phyloP scores from a whole-genome alignment of 805 yeast genomes.

The Saturnispora gosingensis region DNA sequence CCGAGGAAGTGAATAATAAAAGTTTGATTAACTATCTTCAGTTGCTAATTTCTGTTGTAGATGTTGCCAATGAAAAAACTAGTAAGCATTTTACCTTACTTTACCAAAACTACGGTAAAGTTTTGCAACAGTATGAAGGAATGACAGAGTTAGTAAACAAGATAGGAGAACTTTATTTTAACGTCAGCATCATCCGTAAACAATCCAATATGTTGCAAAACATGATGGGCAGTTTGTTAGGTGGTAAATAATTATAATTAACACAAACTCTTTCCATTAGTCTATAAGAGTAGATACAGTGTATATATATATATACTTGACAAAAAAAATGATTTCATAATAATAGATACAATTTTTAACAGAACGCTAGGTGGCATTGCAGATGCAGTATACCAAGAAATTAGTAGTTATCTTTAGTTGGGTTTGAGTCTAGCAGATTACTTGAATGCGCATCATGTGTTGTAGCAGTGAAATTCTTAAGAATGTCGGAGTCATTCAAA shows the following conservation, averaged over 20 bases:
- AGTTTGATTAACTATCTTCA: slow-evolving; percentile 61
- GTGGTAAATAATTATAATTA: slow-evolving; percentile 24
- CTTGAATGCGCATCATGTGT: slow-evolving; percentile 20
- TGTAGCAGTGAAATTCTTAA: slow-evolving; percentile 27
- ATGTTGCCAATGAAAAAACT: slow-evolving; percentile 32
- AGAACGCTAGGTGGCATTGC: neutral
- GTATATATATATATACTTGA: neutral
- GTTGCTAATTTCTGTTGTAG: slow-evolving; percentile 51
- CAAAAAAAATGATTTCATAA: neutral
- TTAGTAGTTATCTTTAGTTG: slow-evolving; percentile 23
- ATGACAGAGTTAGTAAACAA: slow-evolving; percentile 21
- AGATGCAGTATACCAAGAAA: neutral
- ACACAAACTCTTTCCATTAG: neutral
- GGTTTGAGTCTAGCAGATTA: slow-evolving; percentile 22
- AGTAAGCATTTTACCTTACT: slow-evolving; percentile 33
- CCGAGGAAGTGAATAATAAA: slow-evolving; percentile 21
- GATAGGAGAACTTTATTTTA: slow-evolving; percentile 24
- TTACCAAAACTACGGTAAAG: slow-evolving; percentile 32
- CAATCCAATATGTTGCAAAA: slow-evolving; percentile 54
- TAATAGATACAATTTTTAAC: neutral
- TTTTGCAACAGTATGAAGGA: slow-evolving; percentile 16
- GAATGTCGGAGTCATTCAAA: slow-evolving; percentile 45
- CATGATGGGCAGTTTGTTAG: slow-evolving; percentile 65
- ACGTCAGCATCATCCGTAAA: slow-evolving; percentile 32
- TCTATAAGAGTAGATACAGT: neutral